Conservation (phyloP, 306 rosid species). For the Quercus robur region DNA sequence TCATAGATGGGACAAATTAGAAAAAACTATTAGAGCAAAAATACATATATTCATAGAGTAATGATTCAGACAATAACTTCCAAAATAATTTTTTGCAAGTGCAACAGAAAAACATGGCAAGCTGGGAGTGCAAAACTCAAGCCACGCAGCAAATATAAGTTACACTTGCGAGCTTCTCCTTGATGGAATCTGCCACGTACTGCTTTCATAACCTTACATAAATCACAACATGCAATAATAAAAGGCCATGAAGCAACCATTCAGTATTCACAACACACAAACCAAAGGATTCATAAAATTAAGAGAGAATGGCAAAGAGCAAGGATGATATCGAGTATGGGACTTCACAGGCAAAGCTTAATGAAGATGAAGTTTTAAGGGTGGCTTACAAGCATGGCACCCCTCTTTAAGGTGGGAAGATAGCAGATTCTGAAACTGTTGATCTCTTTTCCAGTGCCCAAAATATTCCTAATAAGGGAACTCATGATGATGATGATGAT, state of each 20-base stretch:
- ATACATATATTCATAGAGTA: no score
- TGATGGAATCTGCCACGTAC: not conserved
- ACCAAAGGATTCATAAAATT: no score
- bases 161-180: not conserved
- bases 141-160: no score
- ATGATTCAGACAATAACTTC: no score
- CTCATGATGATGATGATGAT: not conserved
- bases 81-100: no score
- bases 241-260: no score
- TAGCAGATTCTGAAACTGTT: slow-evolving; percentile 52
- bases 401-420: slow-evolving; percentile 70
- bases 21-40: no score
- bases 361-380: slow-evolving; percentile 54
- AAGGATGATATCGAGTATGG: slow-evolving; percentile 50
- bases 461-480: slow-evolving; percentile 9
- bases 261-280: no score
- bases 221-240: not conserved
- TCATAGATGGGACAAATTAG: no score
- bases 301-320: slow-evolving; percentile 43
- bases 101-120: no score
- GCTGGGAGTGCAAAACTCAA: no score
- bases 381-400: slow-evolving; percentile 50
- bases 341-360: slow-evolving; percentile 50
- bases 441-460: slow-evolving; percentile 44
- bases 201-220: not conserved